Percentiles rank a stretch among this genome's conserved stretches.
Conservation (phyloP, 2,329 filamentous ascomycete species). For the Aspergillus fumigatus region DNA sequence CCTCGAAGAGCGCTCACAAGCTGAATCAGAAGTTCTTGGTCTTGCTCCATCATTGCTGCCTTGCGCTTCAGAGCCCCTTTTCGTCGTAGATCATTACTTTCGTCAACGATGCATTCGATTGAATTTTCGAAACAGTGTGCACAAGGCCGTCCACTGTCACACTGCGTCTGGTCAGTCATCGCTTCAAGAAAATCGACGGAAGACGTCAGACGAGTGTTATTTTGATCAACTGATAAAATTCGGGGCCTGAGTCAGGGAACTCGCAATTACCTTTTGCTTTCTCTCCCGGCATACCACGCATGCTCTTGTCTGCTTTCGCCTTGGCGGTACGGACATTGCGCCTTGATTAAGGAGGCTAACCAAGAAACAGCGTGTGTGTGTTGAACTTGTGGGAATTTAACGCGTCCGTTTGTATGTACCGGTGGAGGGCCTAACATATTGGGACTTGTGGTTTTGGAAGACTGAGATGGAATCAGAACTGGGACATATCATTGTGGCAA, state of each 20-base stretch:
- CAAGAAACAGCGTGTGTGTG: not conserved
- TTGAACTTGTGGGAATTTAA: not conserved
- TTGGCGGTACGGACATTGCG: not conserved
- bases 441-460: not conserved
- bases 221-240: not conserved
- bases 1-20: conserved; percentile 12
- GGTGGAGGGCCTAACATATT: not conserved
- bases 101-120: conserved; percentile 8
- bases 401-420: not conserved
- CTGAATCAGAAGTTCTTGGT: conserved; percentile 9
- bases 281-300: not conserved
- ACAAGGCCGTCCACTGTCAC: not conserved
- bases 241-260: not conserved
- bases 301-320: not conserved
- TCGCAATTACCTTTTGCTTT: not conserved
- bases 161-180: not conserved
- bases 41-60: conserved; percentile 11
- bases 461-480: too few relatives aligned
- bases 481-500: not conserved
- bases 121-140: not conserved
- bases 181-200: not conserved
- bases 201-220: not conserved
- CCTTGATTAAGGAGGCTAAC: not conserved
- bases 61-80: conserved; percentile 7
- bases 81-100: conserved; percentile 12